Base-by-base conservation (phyloP, 2,329 filamentous ascomycete genomes). In the Trichophyton schoenleinii region DNA sequence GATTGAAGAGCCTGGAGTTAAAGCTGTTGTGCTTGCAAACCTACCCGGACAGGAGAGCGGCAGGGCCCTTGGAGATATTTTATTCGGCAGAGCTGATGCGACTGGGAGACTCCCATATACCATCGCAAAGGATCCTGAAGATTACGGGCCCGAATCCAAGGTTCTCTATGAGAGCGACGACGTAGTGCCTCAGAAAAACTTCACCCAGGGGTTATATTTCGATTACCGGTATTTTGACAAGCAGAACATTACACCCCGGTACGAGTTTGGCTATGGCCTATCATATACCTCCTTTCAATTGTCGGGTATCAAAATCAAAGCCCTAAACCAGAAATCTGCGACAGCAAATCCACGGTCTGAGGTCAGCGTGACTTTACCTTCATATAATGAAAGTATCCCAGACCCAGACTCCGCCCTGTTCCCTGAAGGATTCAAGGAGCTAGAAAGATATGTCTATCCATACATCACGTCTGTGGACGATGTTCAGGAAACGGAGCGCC, bases 211-310 rank as follows among this genome's bases (percentile, higher is more conserved):
- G 0, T 75, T 96, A 0, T 91, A 91, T 70, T 85, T 95, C 66
- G 92, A 96, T 76, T 96, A 96, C 75, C 86, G 91, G 11, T 83
- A 91, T 72, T 91, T 96, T 67, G 91, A 96, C 77, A 88, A 87
- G 70, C 74, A 86, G 60, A 78, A 80, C 61, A 86, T 94, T 63
- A 78, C 79, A 3, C 91, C 91, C 0, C 86, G 88, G 0, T 96
- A 86, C 70, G 87, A 89, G 55, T 96, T 96, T 67, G 91, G 92
- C 0, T 91, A 85, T 63, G 92, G 91, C 0, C 80, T 96, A 1
- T 89, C 86, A 59, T 95, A 94, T 75, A 91, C 89, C 0, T 81
- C 75, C 0, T 95, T 92, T 71, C 75, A 81, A 11, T 80, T 89
- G 61, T 79, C 78, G 9, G 79, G 81, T 36, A 67, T 83, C 11